These are phyloP conservation scores for Chlorencoelia australis DNA, from an alignment of 2,329 filamentous ascomycete genomes.

Conservation along the genomic window DNA sequence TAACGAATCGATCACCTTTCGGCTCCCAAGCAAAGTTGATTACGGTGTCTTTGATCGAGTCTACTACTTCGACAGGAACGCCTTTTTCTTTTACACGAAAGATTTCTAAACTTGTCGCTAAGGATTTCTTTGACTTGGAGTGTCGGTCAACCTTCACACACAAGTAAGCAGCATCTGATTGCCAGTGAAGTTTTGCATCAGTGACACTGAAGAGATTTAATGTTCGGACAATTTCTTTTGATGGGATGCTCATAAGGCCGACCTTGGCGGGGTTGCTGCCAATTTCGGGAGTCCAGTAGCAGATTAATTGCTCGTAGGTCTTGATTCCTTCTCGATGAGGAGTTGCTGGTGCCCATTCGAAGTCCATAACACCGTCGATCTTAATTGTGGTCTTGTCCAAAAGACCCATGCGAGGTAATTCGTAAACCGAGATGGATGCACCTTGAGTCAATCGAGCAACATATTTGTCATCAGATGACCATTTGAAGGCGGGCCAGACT, in stretches of 20 bases:
- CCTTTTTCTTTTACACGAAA: slow-evolving; percentile 97
- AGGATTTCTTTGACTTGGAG: slow-evolving; percentile 97
- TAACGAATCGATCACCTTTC: slow-evolving; percentile 92
- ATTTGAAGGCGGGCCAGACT: slow-evolving; percentile 98
- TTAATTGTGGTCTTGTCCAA: slow-evolving; percentile 89
- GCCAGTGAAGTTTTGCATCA: slow-evolving; percentile 97
- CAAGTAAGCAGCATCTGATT: slow-evolving; percentile 85
- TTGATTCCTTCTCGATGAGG: slow-evolving; percentile 77
- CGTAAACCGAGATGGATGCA: slow-evolving; percentile 84
- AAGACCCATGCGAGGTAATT: slow-evolving; percentile 79
- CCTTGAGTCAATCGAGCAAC: slow-evolving; percentile 85
- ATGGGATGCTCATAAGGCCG: slow-evolving; percentile 89
- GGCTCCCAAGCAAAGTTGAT: slow-evolving; percentile 99
- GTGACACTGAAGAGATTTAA: slow-evolving; percentile 97
- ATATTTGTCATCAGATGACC: slow-evolving; percentile 96
- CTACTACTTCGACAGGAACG: slow-evolving; percentile 94
- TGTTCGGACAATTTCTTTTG: slow-evolving; percentile 86
- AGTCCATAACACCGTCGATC: slow-evolving; percentile 93
- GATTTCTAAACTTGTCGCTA: slow-evolving; percentile 94
- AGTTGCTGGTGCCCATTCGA: slow-evolving; percentile 89
- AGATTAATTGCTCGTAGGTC: slow-evolving; percentile 89
- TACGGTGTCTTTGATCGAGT: slow-evolving; percentile 95
- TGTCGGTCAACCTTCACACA: slow-evolving; percentile 98
- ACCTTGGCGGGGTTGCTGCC: slow-evolving; percentile 97
- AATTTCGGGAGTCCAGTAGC: slow-evolving; percentile 98